Conservation (phyloP, 2,329 filamentous ascomycete species). For the Scedosporium apiospermum region DNA sequence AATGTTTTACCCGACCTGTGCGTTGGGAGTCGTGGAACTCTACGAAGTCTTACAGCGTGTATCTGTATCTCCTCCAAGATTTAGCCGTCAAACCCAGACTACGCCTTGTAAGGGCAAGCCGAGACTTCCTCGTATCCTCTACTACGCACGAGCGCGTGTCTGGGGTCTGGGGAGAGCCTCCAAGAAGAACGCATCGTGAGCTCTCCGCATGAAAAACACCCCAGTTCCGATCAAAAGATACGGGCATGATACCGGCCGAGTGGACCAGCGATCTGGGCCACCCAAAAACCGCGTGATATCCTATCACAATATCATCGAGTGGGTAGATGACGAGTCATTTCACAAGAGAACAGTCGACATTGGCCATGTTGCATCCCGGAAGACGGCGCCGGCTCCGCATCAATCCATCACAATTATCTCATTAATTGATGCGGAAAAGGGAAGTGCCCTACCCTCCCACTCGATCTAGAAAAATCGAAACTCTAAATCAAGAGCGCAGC, state of each 20-base stretch:
- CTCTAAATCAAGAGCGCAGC: too few relatives aligned
- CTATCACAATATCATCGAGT: not conserved
- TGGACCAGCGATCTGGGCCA: not conserved
- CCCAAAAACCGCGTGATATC: not conserved
- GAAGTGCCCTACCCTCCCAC: not conserved
- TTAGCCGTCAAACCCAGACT: not conserved
- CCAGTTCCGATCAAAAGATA: not conserved
- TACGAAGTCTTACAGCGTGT: too few relatives aligned
- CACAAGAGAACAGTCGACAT: not conserved
- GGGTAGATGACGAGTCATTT: not conserved
- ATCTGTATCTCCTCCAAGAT: too few relatives aligned
- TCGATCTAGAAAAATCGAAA: too few relatives aligned
- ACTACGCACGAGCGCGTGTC: not conserved
- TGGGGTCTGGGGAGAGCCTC: not conserved
- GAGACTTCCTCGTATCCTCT: not conserved
- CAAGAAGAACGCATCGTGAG: not conserved
- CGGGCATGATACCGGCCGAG: not conserved
- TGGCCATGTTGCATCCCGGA: not conserved
- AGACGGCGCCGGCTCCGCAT: not conserved
- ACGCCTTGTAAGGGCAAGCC: not conserved
- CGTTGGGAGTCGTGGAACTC: too few relatives aligned
- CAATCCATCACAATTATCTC: not conserved
- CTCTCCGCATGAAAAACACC: not conserved
- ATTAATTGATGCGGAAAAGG: not conserved
- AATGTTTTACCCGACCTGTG: too few relatives aligned